A percentile compares a stretch with the other conserved stretches of the same genome.
phyloP scores from a whole-genome alignment of 2,329 filamentous ascomycete species.

The Penicillium sp. region DNA sequence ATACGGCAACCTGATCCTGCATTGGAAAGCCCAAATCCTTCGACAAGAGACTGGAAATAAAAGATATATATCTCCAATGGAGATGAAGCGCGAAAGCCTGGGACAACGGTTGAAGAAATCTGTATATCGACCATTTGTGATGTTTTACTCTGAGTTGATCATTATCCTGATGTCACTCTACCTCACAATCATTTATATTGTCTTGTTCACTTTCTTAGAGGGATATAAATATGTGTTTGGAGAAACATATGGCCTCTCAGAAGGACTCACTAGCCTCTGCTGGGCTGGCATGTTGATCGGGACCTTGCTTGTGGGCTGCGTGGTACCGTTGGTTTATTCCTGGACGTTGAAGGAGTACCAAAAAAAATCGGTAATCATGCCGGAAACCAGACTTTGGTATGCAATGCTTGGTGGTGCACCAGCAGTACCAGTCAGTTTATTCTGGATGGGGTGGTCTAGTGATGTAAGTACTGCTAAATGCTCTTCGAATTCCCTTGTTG shows the following conservation, averaged over 20 bases:
- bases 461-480: conserved; percentile 11
- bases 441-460: conserved; percentile 59
- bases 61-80: conserved; percentile 27
- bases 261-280: conserved; percentile 47
- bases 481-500: not conserved
- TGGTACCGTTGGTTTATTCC: conserved; percentile 49
- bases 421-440: conserved; percentile 52
- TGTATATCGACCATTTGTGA: conserved; percentile 42
- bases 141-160: conserved; percentile 46
- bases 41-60: conserved; percentile 42
- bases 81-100: conserved; percentile 43
- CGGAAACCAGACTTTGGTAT: conserved; percentile 55
- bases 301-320: conserved; percentile 22
- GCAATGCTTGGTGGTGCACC: conserved; percentile 51
- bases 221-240: conserved; percentile 54
- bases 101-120: conserved; percentile 37
- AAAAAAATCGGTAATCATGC: no score
- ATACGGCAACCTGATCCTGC: conserved; percentile 45
- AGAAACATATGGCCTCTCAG: conserved; percentile 48
- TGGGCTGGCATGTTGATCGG: conserved; percentile 45
- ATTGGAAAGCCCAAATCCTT: conserved; percentile 44
- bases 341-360: conserved; percentile 31
- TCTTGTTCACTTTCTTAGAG: conserved; percentile 39
- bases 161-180: conserved; percentile 31
- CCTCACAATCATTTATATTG: conserved; percentile 30